Evolutionary conservation across 1,139 yeast species (phyloP).

Genomic region (Magnusiomyces magnusii): DNA sequence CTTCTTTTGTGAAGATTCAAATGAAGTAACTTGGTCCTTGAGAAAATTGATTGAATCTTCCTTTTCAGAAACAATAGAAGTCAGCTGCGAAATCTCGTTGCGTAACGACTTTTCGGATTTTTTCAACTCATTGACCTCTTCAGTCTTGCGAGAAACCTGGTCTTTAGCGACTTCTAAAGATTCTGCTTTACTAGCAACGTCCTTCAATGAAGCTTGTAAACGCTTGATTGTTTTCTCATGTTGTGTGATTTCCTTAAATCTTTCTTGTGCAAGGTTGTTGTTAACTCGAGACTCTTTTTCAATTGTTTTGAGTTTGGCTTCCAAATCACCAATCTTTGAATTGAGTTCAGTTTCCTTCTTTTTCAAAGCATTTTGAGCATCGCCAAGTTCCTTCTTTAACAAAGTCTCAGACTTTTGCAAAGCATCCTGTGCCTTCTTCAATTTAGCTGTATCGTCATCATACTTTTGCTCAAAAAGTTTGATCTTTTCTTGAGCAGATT

Average conservation of each 20-base stretch:
- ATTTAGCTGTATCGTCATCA: conserved; percentile 25
- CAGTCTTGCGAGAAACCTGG: conserved; percentile 8
- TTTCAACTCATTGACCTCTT: conserved; percentile 13
- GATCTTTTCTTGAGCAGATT: conserved; percentile 20
- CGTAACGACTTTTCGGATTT: conserved; percentile 22
- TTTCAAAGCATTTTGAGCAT: conserved; percentile 10
- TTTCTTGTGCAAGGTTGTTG: conserved; percentile 16
- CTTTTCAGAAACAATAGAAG: conserved; percentile 22
- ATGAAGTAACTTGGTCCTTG: conserved; percentile 7
- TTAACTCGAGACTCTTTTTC: conserved; percentile 16
- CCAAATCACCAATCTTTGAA: background rate
- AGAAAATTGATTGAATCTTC: conserved; percentile 20
- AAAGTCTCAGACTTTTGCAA: conserved; percentile 24
- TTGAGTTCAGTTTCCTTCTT: background rate
- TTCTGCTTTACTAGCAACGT: conserved; percentile 9
- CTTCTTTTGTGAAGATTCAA: conserved; percentile 8
- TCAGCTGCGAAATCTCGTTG: conserved; percentile 28
- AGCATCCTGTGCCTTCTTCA: conserved; percentile 11
- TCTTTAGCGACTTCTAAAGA: conserved; percentile 14
- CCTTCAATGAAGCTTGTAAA: conserved; percentile 12
- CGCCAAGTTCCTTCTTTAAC: conserved; percentile 22
- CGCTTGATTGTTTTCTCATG: conserved; percentile 16
- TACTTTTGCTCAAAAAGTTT: conserved; percentile 13
- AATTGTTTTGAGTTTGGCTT: conserved; percentile 5
- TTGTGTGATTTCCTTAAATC: conserved; percentile 21